Evolutionary conservation across 2,329 filamentous ascomycete genomes (phyloP).

Genomic region (Thielaviopsis euricoi): DNA sequence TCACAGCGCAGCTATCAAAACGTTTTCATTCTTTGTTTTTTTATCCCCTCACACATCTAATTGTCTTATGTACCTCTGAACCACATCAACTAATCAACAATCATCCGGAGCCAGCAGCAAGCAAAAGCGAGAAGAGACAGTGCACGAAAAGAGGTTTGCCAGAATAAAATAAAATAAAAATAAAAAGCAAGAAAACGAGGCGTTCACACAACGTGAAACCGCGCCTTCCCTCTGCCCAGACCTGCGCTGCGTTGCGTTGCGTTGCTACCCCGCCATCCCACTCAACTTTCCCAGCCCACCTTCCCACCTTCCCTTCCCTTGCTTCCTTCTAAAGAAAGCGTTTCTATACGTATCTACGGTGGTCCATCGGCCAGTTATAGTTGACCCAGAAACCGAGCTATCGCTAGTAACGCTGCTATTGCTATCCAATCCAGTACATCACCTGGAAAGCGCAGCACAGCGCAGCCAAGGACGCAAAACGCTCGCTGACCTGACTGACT

Average conservation of each 20-base stretch:
- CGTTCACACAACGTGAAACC: not conserved
- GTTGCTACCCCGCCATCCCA: slow-evolving; percentile 17
- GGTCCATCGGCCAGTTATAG: not conserved
- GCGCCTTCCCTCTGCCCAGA: slow-evolving; percentile 1
- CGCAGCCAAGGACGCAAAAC: not conserved
- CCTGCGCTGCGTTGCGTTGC: not conserved
- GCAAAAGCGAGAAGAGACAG: not conserved
- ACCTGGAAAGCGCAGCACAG: not conserved
- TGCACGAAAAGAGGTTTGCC: not conserved
- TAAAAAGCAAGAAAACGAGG: not conserved
- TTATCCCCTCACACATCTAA: no score
- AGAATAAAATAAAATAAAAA: not conserved
- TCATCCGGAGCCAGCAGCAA: no score
- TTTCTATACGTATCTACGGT: not conserved
- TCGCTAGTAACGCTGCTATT: no score
- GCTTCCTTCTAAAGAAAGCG: slow-evolving; percentile 6
- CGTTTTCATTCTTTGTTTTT: no score
- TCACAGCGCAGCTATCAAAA: not conserved
- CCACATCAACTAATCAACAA: no score
- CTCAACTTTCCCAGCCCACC: slow-evolving; percentile 14
- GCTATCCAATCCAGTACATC: no score
- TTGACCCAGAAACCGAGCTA: not conserved
- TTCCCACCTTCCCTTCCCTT: slow-evolving; percentile 12
- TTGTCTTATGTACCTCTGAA: no score
- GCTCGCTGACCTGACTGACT: no score